phyloP scores from a whole-genome alignment of 2,329 filamentous ascomycete species.

The Alternaria panax region DNA sequence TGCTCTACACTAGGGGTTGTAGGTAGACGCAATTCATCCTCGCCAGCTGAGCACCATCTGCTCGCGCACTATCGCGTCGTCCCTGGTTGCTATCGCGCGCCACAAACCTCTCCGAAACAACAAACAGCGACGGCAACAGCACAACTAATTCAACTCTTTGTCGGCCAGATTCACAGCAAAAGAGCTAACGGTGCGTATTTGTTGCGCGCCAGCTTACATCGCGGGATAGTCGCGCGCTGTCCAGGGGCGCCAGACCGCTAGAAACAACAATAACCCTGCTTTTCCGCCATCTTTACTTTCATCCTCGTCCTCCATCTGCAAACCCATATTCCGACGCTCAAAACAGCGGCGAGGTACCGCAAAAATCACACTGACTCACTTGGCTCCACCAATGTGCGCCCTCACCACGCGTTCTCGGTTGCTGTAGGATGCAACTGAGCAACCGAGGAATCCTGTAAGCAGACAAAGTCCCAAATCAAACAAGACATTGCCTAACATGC shows the following conservation, averaged over 20 bases:
- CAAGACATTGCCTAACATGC: conserved; percentile 1
- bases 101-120: conserved; percentile 10
- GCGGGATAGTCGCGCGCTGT: background rate
- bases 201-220: background rate
- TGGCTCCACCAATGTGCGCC: conserved; percentile 4
- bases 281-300: background rate
- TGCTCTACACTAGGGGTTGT: background rate
- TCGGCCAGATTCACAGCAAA: background rate
- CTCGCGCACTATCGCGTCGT: conserved; percentile 3
- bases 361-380: background rate
- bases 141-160: background rate
- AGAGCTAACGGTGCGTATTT: background rate
- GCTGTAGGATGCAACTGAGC: conserved; percentile 19
- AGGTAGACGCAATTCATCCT: background rate
- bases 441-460: conserved; percentile 8
- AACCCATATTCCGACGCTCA: background rate
- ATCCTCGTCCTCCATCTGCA: background rate
- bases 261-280: conserved; percentile 4
- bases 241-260: conserved; percentile 1
- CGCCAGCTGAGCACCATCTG: background rate
- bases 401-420: conserved; percentile 7
- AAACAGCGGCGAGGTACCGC: background rate
- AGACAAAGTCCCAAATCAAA: background rate
- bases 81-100: background rate
- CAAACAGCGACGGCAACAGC: conserved; percentile 1